A percentile compares a stretch with the other conserved stretches of the same genome.
Conservation (phyloP, 768 basidiomycete genomes). For the Candolleomyces aberdarensis region DNA sequence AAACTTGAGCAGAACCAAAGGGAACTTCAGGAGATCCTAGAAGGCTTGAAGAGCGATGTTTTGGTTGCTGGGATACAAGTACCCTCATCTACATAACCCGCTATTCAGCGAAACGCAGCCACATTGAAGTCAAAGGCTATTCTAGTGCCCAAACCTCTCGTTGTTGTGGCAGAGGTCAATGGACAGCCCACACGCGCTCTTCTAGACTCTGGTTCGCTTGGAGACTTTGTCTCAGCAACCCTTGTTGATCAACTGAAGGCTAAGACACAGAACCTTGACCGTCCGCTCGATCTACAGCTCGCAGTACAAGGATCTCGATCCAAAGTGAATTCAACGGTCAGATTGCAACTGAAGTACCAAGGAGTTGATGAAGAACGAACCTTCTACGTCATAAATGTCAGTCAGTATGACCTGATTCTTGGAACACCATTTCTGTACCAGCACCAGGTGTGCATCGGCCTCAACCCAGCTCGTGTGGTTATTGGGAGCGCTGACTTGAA, state of each 20-base stretch:
- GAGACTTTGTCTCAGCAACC: conserved; percentile 34
- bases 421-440: conserved; percentile 38
- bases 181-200: conserved; percentile 27
- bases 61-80: background rate
- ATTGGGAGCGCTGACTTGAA: conserved; percentile 18
- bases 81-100: background rate
- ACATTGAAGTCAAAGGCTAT: background rate
- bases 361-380: conserved; percentile 17
- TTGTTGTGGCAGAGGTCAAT: conserved; percentile 26
- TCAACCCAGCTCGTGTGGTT: conserved; percentile 21
- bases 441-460: conserved; percentile 22
- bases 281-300: conserved; percentile 31
- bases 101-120: background rate
- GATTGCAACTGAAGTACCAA: conserved; percentile 29
- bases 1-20: background rate
- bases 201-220: conserved; percentile 32
- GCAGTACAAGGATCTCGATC: conserved; percentile 35
- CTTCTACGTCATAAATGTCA: conserved; percentile 38
- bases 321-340: conserved; percentile 24
- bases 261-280: conserved; percentile 16
- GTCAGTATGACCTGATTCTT: conserved; percentile 37
- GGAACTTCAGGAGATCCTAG: background rate
- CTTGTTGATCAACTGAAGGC: conserved; percentile 32
- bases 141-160: conserved; percentile 24
- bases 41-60: too few species aligned